Evolutionary conservation across 352 stramenopile genomes (phyloP), one percentile per base, ranked within the genome.

Genomic region (Thalassiosira exigua): DNA sequence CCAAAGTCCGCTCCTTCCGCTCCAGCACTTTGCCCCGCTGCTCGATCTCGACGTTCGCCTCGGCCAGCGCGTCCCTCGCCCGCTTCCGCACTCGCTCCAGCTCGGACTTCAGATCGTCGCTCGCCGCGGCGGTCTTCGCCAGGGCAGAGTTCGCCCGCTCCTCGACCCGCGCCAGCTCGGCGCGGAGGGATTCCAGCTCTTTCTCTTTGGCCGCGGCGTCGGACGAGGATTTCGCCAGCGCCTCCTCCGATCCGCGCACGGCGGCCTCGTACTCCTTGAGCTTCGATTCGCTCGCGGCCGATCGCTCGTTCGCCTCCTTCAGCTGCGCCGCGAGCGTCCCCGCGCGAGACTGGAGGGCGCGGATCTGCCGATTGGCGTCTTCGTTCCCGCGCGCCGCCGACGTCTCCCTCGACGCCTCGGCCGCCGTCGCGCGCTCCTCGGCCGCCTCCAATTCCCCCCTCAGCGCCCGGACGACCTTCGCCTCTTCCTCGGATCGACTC

Each of bases 211-310:
- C 44, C 24, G 60, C 12, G 5, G 72, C 51, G 42, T 44, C 58
- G 0, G 69, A 67, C 0, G 44, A 65, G 0, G 70, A 79, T 59
- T 78, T 30, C 39, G 57, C 41, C 0, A 85, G 53, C 29, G 69
- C 33, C 41, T 56, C 67, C 33, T 68, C 48, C 30, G 81, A 79
- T 14, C 30, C 74, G 1, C 79, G 29, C 1, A 85, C 60, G 12
- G 46, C 30, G 9, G 68, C 52, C 50, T 85, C 58, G 26, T 81
- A 85, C 4, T 81, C 61, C 36, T 81, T 85, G n/a, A 80, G 36
- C 29, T 61, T 79, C 59, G 68, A 32, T 33, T 85, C 77, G 26
- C 50, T 60, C 24, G 39, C 57, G 11, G 11, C 19, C 9, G 65
- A 52, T 12, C 60, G 68, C 4, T 70, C 61, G 12, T 56, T 73